Percentiles rank a stretch among this genome's conserved stretches.
Evolutionary conservation across 2,329 filamentous ascomycete species (phyloP).

Genomic region (Pyricularia grisea): DNA sequence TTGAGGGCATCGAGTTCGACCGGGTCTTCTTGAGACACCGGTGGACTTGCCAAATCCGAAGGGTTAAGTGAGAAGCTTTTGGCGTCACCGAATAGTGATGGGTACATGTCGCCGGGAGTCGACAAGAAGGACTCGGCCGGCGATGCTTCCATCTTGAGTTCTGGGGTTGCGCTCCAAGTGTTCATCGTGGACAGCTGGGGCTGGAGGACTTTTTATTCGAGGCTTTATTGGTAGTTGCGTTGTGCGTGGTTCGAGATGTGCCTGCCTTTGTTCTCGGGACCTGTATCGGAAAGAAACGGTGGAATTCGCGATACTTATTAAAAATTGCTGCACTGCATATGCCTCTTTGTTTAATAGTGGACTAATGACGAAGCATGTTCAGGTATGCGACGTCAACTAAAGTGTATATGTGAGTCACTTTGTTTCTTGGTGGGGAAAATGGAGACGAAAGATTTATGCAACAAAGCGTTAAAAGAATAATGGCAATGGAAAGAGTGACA

Average conservation of each 20-base stretch:
- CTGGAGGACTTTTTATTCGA: conserved; percentile 9
- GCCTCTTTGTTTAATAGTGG: not conserved
- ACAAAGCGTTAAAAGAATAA: not conserved
- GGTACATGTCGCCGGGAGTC: conserved; percentile 35
- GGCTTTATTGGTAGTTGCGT: conserved; percentile 16
- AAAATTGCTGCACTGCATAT: not conserved
- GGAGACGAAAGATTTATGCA: not conserved
- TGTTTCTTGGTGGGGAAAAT: not conserved
- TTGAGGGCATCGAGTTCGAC: conserved; percentile 13
- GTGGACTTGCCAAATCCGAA: conserved; percentile 40
- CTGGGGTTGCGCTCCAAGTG: conserved; percentile 27
- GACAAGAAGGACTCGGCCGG: conserved; percentile 46
- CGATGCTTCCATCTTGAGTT: conserved; percentile 43
- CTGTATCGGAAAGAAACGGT: conserved; percentile 6
- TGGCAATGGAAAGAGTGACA: not conserved
- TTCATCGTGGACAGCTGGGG: conserved; percentile 23
- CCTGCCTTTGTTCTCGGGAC: not conserved
- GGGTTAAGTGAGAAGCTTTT: conserved; percentile 30
- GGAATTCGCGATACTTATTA: not conserved
- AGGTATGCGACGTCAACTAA: not conserved
- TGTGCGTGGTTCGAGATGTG: not conserved
- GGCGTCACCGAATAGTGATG: conserved; percentile 35
- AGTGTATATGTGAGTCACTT: not conserved
- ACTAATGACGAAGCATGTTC: not conserved
- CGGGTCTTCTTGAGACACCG: conserved; percentile 24